A percentile compares a stretch with the other conserved stretches of the same genome.
Evolutionary conservation across 2,329 filamentous ascomycete genomes (phyloP).

Genomic region (Pseudocercospora vitis): DNA sequence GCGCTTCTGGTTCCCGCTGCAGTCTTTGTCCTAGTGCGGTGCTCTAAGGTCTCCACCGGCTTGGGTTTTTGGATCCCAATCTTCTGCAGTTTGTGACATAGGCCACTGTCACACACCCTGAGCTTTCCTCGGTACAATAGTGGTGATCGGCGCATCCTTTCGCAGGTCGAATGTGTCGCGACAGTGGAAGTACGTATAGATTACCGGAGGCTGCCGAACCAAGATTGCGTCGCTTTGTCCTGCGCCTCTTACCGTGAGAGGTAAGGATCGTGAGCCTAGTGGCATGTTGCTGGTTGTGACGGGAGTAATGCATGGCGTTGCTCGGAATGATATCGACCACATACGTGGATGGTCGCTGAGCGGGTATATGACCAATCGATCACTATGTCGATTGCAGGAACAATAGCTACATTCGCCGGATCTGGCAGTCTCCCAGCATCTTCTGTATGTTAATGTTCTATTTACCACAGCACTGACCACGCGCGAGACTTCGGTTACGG

Average conservation of each 20-base stretch:
- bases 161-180: not conserved
- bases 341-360: not conserved
- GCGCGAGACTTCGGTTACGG: too few relatives aligned
- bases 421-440: too few relatives aligned
- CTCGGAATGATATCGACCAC: not conserved
- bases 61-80: not conserved
- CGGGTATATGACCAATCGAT: conserved; percentile 11
- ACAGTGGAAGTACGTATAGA: not conserved
- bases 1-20: not conserved
- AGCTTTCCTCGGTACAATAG: not conserved
- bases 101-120: not conserved
- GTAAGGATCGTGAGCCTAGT: not conserved
- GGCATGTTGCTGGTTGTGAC: not conserved
- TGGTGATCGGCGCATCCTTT: not conserved
- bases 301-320: not conserved
- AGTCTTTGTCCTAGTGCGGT: not conserved
- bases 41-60: not conserved
- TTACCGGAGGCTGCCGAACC: conserved; percentile 7
- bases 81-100: not conserved
- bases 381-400: not conserved
- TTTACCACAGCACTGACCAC: not conserved
- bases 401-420: not conserved
- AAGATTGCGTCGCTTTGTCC: conserved; percentile 5
- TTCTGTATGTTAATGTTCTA: too few relatives aligned
- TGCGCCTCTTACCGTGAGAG: conserved; percentile 2